A percentile compares a stretch with the other conserved stretches of the same genome.
Evolutionary conservation across 192 early-diverging fungal species (phyloP).

Genomic region (Gamsiella multidivaricata): DNA sequence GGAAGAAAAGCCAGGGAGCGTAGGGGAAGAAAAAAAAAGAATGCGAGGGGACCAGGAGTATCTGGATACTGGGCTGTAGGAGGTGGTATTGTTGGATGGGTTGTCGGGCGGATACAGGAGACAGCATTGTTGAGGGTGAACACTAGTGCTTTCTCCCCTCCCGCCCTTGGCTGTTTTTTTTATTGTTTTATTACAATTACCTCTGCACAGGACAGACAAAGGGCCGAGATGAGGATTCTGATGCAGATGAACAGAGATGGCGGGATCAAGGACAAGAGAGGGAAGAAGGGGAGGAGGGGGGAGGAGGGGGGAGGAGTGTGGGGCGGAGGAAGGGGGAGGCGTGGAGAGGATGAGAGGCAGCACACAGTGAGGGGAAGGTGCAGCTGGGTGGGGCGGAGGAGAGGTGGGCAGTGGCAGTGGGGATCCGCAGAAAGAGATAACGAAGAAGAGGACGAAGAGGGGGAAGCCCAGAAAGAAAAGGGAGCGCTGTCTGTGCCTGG

Average conservation of each 20-base stretch:
- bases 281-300: not conserved
- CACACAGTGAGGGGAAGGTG: not conserved
- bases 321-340: not conserved
- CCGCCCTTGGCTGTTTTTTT: constrained; percentile 4
- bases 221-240: constrained; percentile 5
- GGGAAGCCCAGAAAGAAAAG: not conserved
- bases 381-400: not conserved
- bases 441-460: not conserved
- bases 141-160: too few relatives aligned
- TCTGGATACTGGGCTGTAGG: not conserved
- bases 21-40: not conserved
- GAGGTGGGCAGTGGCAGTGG: not conserved
- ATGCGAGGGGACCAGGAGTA: not conserved
- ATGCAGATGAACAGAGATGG: too few relatives aligned
- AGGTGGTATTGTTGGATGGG: not conserved
- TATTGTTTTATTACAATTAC: not conserved
- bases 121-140: too few relatives aligned
- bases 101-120: too few relatives aligned
- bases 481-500: not conserved
- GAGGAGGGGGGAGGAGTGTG: not conserved
- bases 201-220: not conserved
- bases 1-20: not conserved
- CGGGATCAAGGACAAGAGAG: not conserved
- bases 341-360: not conserved
- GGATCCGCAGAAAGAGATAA: not conserved